Base-by-base conservation (phyloP, 768 basidiomycete genomes). In the Phanerochaete sordida region DNA sequence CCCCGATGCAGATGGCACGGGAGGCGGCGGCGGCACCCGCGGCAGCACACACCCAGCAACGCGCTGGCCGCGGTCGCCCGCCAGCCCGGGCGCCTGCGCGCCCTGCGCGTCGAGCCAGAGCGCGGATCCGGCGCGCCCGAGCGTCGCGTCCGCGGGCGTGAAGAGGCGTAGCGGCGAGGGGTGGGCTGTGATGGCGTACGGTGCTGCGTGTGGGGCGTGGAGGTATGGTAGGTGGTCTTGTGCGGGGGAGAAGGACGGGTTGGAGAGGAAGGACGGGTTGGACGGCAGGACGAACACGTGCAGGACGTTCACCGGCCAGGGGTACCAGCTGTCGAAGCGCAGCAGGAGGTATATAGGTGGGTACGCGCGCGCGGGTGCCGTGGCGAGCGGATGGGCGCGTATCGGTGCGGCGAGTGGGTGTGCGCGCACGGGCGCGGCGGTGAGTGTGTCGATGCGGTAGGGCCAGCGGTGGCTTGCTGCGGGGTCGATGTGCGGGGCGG, bases 221-320 rank as follows among this genome's bases (percentile, higher is more conserved):
- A 65, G 59, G 65, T 65, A 64, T 2, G 64, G 68, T 23, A 61
- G 37, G 56, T 57, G 27, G 13, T 13, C 33, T 13, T 6, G 7
- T 35, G 33, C 33, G 33, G 33, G 7, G 7, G 7, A 35, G 33
- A 35, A n/a, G n/a, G n/a, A n/a, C 13, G 33, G 7, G 33, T 13
- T 13, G 33, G 48, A 26, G 27, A 52, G 11, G 55, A 56, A 60
- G 19, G 33, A 2, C 12, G 56, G 63, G 66, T 85, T 82, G 0
- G 81, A 78, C 1, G 68, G 68, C 16, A 90, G 74, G 33, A 77
- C 67, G 66, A 80, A 87, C 68, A 85, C 83, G 64, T 88, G 85
- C n/a, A 89, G 75, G 26, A 84, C 71, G 69, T 90, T 88, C 62
- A 84, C 79, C 0, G 87, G 85, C 87, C 87, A 88, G 2, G 86